Conservation (phyloP, 352 stramenopile genomes). For the Globisporangium splendens region DNA sequence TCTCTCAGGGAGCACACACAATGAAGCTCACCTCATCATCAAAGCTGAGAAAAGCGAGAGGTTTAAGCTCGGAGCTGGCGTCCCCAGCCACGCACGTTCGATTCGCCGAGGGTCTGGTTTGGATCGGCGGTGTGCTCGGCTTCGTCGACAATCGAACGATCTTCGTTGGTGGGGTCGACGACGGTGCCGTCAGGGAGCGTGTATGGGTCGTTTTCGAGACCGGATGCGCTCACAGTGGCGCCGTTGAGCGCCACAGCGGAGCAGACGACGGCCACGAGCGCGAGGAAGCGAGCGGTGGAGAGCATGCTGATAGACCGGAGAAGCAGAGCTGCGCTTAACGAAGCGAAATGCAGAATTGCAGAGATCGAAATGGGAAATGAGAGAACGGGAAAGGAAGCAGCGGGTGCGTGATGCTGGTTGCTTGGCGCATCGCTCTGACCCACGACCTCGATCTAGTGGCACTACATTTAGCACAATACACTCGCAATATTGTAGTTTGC, state of each 20-base stretch:
- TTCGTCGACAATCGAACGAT: conserved; percentile 18
- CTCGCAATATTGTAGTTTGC: too few species aligned
- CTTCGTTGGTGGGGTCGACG: conserved; percentile 24
- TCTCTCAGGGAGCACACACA: background rate
- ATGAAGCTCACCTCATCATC: background rate
- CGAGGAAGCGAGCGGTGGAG: background rate
- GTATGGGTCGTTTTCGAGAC: conserved; percentile 20
- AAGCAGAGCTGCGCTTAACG: background rate
- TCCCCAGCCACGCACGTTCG: conserved; percentile 9
- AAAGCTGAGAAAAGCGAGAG: background rate
- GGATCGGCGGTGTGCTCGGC: conserved; percentile 22
- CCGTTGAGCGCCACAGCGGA: conserved; percentile 5
- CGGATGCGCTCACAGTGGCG: background rate
- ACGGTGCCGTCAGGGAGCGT: conserved; percentile 25
- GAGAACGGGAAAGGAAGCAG: background rate
- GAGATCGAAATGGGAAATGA: background rate
- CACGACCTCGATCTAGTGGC: too few species aligned
- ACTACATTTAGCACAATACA: too few species aligned
- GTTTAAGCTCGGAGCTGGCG: conserved; percentile 11
- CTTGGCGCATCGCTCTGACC: too few species aligned
- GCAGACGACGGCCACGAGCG: background rate
- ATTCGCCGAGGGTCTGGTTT: conserved; percentile 24
- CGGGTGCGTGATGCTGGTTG: too few species aligned
- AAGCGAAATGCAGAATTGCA: background rate
- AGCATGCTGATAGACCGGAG: background rate